phyloP scores from a whole-genome alignment of 495 filamentous ascomycete species.

The Penicillium manginii region DNA sequence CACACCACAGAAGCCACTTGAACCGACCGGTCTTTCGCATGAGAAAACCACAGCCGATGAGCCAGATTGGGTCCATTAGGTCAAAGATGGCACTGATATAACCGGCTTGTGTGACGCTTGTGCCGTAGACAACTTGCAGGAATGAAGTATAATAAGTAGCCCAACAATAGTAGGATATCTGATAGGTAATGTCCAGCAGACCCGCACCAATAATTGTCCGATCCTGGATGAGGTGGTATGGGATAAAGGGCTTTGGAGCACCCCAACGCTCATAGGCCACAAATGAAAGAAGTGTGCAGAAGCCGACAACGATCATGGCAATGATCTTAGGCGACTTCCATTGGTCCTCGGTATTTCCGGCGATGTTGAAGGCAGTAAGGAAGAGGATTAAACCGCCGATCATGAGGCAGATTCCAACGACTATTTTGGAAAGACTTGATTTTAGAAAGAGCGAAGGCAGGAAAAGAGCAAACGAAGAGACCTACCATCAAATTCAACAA shows the following conservation, averaged over 20 bases:
- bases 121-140: conserved; percentile 68
- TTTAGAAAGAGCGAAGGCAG: not conserved
- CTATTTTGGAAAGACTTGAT: conserved; percentile 19
- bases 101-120: conserved; percentile 57
- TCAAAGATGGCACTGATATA: conserved; percentile 56
- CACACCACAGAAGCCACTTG: conserved; percentile 57
- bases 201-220: conserved; percentile 69
- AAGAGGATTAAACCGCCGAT: conserved; percentile 60
- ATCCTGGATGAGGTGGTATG: conserved; percentile 57
- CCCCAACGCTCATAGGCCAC: conserved; percentile 56
- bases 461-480: not conserved
- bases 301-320: conserved; percentile 60
- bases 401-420: conserved; percentile 60
- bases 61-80: conserved; percentile 31
- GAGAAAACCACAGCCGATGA: conserved; percentile 53
- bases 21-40: conserved; percentile 60
- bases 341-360: conserved; percentile 42
- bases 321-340: conserved; percentile 59
- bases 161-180: conserved; percentile 58
- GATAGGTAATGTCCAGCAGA: conserved; percentile 58
- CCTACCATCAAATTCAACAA: conserved; percentile 61
- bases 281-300: conserved; percentile 57
- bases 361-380: conserved; percentile 62
- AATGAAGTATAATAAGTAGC: conserved; percentile 66
- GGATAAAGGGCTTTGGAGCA: conserved; percentile 61